Evolutionary conservation across 129 eudicot species (phyloP).

Genomic region (Artemisia argyi): DNA sequence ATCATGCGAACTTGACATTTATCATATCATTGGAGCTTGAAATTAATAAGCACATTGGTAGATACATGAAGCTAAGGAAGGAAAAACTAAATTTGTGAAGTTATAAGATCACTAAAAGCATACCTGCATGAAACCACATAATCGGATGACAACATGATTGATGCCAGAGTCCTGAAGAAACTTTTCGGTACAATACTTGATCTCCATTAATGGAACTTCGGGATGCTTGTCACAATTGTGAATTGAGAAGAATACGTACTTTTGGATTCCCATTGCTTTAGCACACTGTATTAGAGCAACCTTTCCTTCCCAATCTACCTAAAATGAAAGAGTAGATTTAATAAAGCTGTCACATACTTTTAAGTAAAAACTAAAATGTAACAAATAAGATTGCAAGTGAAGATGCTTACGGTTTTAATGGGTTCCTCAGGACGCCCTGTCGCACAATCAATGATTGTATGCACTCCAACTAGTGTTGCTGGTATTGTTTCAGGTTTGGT

Average conservation of each 20-base stretch:
- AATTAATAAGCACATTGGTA: background rate
- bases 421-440: constrained; percentile 99
- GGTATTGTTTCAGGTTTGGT: constrained; percentile 95
- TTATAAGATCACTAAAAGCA: background rate
- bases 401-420: constrained; percentile 76
- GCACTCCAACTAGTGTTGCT: constrained; percentile 93
- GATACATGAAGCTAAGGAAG: background rate
- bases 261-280: constrained; percentile 98
- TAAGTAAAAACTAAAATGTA: background rate
- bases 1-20: no score
- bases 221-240: constrained; percentile 99
- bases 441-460: constrained; percentile 95
- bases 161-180: constrained; percentile 81
- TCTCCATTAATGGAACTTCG: constrained; percentile 97
- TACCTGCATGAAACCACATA: constrained; percentile 99
- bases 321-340: constrained; percentile 40
- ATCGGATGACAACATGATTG: constrained; percentile 73
- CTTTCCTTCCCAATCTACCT: constrained; percentile 99
- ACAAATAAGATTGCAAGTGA: background rate
- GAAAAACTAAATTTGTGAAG: background rate
- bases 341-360: constrained; percentile 12
- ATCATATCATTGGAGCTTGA: background rate
- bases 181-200: constrained; percentile 96
- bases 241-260: constrained; percentile 83
- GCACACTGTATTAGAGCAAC: constrained; percentile 99